Base-by-base conservation (phyloP, 192 early-diverging fungal genomes). In the Thamnidium elegans region DNA sequence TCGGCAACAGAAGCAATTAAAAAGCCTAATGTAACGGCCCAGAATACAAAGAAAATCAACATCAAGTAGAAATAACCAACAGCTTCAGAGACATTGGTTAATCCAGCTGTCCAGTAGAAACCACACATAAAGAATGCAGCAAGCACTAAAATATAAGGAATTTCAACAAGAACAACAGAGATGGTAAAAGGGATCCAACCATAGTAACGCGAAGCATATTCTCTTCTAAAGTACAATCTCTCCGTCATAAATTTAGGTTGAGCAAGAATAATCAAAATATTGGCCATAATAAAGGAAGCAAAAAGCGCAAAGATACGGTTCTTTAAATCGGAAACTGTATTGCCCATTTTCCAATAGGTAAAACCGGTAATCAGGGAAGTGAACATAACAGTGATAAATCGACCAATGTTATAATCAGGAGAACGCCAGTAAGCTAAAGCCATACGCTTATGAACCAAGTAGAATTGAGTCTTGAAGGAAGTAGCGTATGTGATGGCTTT, bases 251-350 rank as follows among this genome's bases (percentile, higher is more conserved):
- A 86, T 32, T 83, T 73, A 11, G 87, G 87, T 55, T 88, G 76
- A 15, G 79, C 86, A 73, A 90, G 78, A 65, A 84, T 91, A 67
- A 93, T 89, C 1, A 91, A 42, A 13, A 86, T 73, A 0, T 84
- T 76, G 9, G 81, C 86, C 62, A 90, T 78, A 19, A 86, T 81
- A 61, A 87, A 73, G 7, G 82, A 81, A 68, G 79, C 75, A 64
- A 91, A 93, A 15, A 93, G 76, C 7, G 85, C 86, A 75, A 91
- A 90, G 6, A 89, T 78, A 46, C 81, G 81, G 54, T 87, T 87
- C 66, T 87, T 84, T 15, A 83, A 59, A 55, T 90, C 90, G 1
- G 73, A 62, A 7, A 78, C 69, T 3, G 84, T 77, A 19, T 79
- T 23, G 3, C 71, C 71, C 7, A 87, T 58, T 26, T 88, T 79